These are phyloP conservation scores for Cladosporium sp. DNA, from an alignment of 2,329 filamentous ascomycete species.

Conservation along the genomic window DNA sequence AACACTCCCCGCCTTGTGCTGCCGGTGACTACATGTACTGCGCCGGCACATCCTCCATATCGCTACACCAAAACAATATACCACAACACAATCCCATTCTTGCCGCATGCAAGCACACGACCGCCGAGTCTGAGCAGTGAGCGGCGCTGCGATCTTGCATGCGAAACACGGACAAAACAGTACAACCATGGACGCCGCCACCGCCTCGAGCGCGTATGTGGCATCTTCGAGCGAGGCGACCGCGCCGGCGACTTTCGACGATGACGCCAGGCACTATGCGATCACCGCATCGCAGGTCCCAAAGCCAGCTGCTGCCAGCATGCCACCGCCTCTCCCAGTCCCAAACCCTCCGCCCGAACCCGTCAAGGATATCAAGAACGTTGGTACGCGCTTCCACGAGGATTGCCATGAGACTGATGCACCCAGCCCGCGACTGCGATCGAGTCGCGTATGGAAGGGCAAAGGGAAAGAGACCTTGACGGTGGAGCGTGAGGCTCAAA, in stretches of 20 bases:
- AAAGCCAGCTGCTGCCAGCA: constrained; percentile 20
- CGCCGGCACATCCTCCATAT: neutral
- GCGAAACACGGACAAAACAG: neutral
- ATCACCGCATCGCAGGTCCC: constrained; percentile 26
- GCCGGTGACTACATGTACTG: too few species aligned
- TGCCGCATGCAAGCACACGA: neutral
- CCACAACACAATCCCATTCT: neutral
- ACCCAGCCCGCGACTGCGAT: constrained; percentile 28
- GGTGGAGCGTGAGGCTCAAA: constrained; percentile 40
- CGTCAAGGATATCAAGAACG: constrained; percentile 25
- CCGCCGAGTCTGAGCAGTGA: constrained; percentile 5
- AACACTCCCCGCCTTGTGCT: too few species aligned
- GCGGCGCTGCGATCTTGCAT: constrained; percentile 6
- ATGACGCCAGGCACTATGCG: constrained; percentile 27
- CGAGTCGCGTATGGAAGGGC: constrained; percentile 46
- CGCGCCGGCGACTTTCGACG: constrained; percentile 22
- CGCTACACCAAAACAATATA: neutral
- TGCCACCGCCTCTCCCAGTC: constrained; percentile 12
- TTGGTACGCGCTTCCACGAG: constrained; percentile 28
- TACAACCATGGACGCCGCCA: constrained; percentile 10
- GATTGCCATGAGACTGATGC: constrained; percentile 28
- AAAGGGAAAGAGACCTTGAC: constrained; percentile 39
- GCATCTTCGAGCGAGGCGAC: constrained; percentile 21
- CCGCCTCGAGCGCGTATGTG: constrained; percentile 11
- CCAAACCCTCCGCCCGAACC: constrained; percentile 17